Evolutionary conservation across 2,329 filamentous ascomycete genomes (phyloP), one percentile per base, ranked within the genome.

Genomic region (Colletotrichum falcatum): DNA sequence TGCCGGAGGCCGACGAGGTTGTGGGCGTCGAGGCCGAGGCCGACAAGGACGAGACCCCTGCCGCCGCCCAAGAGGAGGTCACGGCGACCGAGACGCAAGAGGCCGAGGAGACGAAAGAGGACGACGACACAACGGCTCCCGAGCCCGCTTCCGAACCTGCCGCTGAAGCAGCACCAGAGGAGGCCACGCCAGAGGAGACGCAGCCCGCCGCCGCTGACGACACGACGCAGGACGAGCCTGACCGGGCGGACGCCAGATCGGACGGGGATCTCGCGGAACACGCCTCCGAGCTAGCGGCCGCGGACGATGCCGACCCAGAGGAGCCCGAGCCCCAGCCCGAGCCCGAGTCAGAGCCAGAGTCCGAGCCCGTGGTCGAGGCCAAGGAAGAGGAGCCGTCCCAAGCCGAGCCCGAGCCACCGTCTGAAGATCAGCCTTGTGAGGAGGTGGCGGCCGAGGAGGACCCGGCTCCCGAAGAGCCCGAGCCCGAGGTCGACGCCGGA

Each of bases 1-100:
- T 59, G 39, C 18, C 6, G 18, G 39, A 42, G 73, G 72, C 16
- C 5, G 39, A 42, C 72, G 71, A 73, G 64, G 67, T 54, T 58
- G 65, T 75, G 73, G 70, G 76, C 61, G 72, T 72, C 14, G 64
- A 62, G 46, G 53, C 66, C 33, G 73, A 46, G 8, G 61, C 16
- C 16, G 44, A 42, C 35, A 35, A 56, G 33, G 54, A 69, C 2
- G 18, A 20, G 6, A 35, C 60, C 12, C 14, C 60, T 2, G 42
- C 12, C 4, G 62, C n/a, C 7, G 30, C 37, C 2, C 39, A 18
- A 18, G 51, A 28, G 5, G 28, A n/a, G 7, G 28, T 16, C 18
- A 20, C 23, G 26, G 35, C 55, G 26, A 23, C 39, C 3, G 28
- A 30, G 46, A 5, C 18, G n/a, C 37, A 44, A 2, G 46, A 62